These are phyloP conservation scores for Penicillium sclerotigenum DNA, from an alignment of 2,329 filamentous ascomycete genomes.

Conservation along the genomic window DNA sequence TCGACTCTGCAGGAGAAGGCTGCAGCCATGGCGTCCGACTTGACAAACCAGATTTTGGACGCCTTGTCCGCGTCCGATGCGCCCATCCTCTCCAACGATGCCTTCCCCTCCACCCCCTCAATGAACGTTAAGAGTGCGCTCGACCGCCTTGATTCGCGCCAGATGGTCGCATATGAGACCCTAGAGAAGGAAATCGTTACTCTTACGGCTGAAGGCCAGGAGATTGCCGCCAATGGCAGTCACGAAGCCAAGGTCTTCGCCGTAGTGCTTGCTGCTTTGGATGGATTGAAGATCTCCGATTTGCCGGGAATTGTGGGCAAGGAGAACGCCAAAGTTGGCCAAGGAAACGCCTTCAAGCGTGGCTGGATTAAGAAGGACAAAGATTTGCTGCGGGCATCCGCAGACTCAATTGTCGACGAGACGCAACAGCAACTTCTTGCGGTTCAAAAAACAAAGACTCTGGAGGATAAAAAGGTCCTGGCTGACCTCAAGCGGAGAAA, in stretches of 20 bases:
- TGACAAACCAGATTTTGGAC: constrained; percentile 63
- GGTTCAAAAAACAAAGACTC: constrained; percentile 66
- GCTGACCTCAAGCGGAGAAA: constrained; percentile 89
- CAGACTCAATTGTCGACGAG: constrained; percentile 73
- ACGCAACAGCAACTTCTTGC: constrained; percentile 72
- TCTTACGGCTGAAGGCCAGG: constrained; percentile 71
- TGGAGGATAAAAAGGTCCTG: constrained; percentile 70
- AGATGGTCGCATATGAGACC: constrained; percentile 83
- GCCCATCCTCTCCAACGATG: constrained; percentile 64
- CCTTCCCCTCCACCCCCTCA: constrained; percentile 65
- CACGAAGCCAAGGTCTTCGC: constrained; percentile 82
- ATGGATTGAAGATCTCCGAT: constrained; percentile 77
- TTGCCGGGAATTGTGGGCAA: constrained; percentile 52
- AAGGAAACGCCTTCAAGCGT: constrained; percentile 85
- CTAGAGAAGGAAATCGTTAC: constrained; percentile 73
- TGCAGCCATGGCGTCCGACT: constrained; percentile 51
- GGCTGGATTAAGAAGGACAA: constrained; percentile 66
- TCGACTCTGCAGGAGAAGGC: constrained; percentile 25
- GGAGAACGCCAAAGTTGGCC: constrained; percentile 63
- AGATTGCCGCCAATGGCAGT: constrained; percentile 70
- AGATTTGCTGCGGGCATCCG: constrained; percentile 53
- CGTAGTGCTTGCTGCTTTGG: constrained; percentile 66
- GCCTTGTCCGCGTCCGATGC: constrained; percentile 60
- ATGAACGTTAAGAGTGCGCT: constrained; percentile 78
- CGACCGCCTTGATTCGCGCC: constrained; percentile 77